These are phyloP conservation scores for Cercospora nicotianae DNA, from an alignment of 2,329 filamentous ascomycete genomes.

Conservation along the genomic window DNA sequence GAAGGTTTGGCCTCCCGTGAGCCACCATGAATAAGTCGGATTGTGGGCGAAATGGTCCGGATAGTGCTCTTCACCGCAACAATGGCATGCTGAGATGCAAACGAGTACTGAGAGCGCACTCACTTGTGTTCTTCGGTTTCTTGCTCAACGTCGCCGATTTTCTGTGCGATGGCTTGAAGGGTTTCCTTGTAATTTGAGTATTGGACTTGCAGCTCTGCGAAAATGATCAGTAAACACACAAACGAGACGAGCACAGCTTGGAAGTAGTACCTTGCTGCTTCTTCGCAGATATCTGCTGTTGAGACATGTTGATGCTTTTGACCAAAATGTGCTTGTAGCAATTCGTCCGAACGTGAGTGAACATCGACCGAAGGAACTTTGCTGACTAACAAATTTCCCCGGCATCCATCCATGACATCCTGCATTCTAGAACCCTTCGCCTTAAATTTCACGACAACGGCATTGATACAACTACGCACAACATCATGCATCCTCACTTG, in stretches of 20 bases:
- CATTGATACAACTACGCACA: background rate
- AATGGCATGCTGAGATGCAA: conserved; percentile 15
- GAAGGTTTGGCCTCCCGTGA: conserved; percentile 34
- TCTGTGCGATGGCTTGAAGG: conserved; percentile 89
- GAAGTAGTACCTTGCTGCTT: conserved; percentile 65
- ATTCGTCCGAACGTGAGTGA: background rate
- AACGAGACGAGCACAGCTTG: no score
- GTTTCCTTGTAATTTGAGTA: conserved; percentile 75
- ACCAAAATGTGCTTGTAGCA: background rate
- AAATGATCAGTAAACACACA: background rate
- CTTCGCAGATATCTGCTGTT: conserved; percentile 58
- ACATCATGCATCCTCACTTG: conserved; percentile 89
- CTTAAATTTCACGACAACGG: background rate
- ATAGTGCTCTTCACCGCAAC: conserved; percentile 21
- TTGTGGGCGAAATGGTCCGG: conserved; percentile 30
- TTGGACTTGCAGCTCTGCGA: conserved; percentile 72
- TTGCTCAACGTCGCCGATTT: conserved; percentile 96
- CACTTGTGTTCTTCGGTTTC: conserved; percentile 98
- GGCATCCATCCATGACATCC: background rate
- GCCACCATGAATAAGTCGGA: conserved; percentile 15
- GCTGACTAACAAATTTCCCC: conserved; percentile 6
- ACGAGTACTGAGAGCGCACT: conserved; percentile 32
- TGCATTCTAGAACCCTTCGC: conserved; percentile 1
- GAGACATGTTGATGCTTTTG: conserved; percentile 45
- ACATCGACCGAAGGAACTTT: background rate